These are phyloP conservation scores for Syncephalastrum sp. DNA, from an alignment of 371 early-diverging fungal species.

Conservation along the genomic window DNA sequence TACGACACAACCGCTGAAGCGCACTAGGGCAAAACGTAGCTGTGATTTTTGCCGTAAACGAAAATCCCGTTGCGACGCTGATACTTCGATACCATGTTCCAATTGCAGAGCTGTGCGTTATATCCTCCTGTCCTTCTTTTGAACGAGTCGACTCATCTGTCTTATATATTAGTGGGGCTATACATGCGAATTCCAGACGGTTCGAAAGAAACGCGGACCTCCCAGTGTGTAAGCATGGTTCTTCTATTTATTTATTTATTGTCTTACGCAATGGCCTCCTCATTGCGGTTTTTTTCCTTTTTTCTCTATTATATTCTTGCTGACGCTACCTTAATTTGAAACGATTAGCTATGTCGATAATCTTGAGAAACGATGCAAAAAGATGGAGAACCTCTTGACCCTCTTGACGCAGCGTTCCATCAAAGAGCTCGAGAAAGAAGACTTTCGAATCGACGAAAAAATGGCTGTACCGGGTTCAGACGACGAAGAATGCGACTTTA, in stretches of 20 bases:
- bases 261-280: too few relatives aligned
- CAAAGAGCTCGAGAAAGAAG: slow-evolving; percentile 39
- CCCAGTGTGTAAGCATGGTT: slow-evolving; percentile 43
- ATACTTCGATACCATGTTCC: slow-evolving; percentile 43
- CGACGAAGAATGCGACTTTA: too few relatives aligned
- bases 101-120: slow-evolving; percentile 49
- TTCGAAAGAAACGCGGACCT: slow-evolving; percentile 51
- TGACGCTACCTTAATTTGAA: too few relatives aligned
- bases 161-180: slow-evolving; percentile 40
- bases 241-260: background rate
- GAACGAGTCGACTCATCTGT: background rate
- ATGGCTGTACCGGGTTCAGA: too few relatives aligned
- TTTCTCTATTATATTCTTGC: too few relatives aligned
- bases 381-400: slow-evolving; percentile 41
- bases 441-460: slow-evolving; percentile 14
- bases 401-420: slow-evolving; percentile 35
- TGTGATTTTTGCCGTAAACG: slow-evolving; percentile 54
- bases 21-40: slow-evolving; percentile 52
- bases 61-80: slow-evolving; percentile 52
- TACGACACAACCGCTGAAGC: slow-evolving; percentile 26
- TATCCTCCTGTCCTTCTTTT: background rate
- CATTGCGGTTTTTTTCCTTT: too few relatives aligned
- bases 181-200: slow-evolving; percentile 45
- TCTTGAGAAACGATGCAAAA: slow-evolving; percentile 44
- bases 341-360: slow-evolving; percentile 42